A percentile compares a stretch with the other conserved stretches of the same genome.
These are phyloP conservation scores for Diddensiella transvaalensis DNA, from an alignment of 805 yeast species.

Conservation along the genomic window DNA sequence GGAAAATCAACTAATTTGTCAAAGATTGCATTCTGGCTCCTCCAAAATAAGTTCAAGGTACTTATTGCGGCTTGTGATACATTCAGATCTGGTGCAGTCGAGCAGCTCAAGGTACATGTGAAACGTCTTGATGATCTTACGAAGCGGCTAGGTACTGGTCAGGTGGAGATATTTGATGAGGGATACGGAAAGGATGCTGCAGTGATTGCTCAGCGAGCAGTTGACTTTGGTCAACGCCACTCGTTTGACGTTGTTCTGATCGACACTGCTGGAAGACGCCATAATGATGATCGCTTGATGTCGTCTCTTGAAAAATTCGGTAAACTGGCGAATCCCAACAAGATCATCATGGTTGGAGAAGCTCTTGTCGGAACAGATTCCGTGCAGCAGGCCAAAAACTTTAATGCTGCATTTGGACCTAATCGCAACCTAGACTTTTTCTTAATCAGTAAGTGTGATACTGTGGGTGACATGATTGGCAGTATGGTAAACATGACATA, in stretches of 20 bases:
- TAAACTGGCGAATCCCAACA: conserved; percentile 91
- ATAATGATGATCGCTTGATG: conserved; percentile 91
- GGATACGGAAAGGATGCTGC: conserved; percentile 99
- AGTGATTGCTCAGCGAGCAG: conserved; percentile 86
- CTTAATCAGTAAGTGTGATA: conserved; percentile 90
- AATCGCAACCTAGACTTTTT: conserved; percentile 80
- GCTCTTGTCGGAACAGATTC: conserved; percentile 97
- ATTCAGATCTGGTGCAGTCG: conserved; percentile 98
- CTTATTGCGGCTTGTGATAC: conserved; percentile 97
- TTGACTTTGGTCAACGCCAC: conserved; percentile 67
- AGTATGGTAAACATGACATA: conserved; percentile 97
- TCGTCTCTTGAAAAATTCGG: conserved; percentile 94
- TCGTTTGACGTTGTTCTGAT: conserved; percentile 80
- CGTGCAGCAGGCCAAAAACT: conserved; percentile 89
- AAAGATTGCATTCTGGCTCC: conserved; percentile 89
- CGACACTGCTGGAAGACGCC: conserved; percentile 98
- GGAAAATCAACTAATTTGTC: conserved; percentile 96
- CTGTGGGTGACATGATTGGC: conserved; percentile 95
- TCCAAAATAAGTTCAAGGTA: conserved; percentile 83
- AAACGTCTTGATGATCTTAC: conserved; percentile 71
- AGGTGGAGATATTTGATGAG: conserved; percentile 80
- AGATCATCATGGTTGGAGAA: conserved; percentile 97
- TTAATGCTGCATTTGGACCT: conserved; percentile 89
- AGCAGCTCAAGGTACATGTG: conserved; percentile 91
- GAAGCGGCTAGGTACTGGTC: conserved; percentile 42